Conservation (phyloP, 148 eudicot genomes). For the Heliamphora exappendiculata region DNA sequence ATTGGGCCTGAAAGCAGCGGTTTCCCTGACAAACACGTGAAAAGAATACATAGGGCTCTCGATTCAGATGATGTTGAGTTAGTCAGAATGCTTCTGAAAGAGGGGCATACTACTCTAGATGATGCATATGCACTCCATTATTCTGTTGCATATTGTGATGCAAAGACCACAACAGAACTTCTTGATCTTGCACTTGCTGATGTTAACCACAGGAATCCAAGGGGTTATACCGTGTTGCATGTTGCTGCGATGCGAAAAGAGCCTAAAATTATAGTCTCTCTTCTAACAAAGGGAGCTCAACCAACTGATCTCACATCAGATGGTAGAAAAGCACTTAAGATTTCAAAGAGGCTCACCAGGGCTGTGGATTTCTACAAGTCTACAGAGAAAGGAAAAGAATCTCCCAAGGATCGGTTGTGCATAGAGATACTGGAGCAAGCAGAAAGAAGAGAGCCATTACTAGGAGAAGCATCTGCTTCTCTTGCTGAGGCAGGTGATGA, state of each 20-base stretch:
- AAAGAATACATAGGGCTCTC: constrained; percentile 79
- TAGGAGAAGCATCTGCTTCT: constrained; percentile 74
- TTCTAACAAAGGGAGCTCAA: constrained; percentile 84
- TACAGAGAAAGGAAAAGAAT: constrained; percentile 55
- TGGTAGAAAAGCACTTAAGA: constrained; percentile 77
- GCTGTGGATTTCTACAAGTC: constrained; percentile 40
- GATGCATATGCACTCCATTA: constrained; percentile 81
- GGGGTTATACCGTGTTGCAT: constrained; percentile 78
- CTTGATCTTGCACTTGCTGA: constrained; percentile 78
- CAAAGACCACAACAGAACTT: constrained; percentile 62
- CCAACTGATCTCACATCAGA: constrained; percentile 65
- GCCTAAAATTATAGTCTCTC: constrained; percentile 80
- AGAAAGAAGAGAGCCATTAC: constrained; percentile 68
- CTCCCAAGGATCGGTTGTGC: constrained; percentile 77
- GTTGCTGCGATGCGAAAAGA: constrained; percentile 89
- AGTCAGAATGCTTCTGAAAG: constrained; percentile 67
- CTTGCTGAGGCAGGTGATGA: constrained; percentile 82
- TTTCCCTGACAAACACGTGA: constrained; percentile 72
- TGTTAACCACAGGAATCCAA: constrained; percentile 50
- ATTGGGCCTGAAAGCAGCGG: constrained; percentile 32
- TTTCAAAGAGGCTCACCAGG: constrained; percentile 72
- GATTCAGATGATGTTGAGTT: constrained; percentile 92
- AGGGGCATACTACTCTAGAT: constrained; percentile 65
- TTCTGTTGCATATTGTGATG: constrained; percentile 88
- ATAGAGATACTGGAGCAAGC: constrained; percentile 90